phyloP scores from a whole-genome alignment of 2,329 filamentous ascomycete species.

The Talaromyces rugulosus region DNA sequence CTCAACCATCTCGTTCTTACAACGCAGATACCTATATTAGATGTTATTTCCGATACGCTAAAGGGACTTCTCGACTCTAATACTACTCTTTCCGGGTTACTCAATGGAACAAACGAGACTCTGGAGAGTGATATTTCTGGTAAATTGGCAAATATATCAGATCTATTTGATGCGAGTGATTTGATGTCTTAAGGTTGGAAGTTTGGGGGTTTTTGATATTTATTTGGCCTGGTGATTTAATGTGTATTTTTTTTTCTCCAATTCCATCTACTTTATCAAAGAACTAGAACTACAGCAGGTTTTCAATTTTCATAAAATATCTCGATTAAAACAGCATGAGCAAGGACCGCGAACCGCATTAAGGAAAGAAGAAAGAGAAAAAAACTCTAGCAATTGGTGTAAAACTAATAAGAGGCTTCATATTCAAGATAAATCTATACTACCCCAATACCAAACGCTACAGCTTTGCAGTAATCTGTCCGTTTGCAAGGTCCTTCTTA shows the following conservation, averaged over 20 bases:
- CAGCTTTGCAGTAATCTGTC: constrained; percentile 16
- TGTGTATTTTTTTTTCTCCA: not conserved
- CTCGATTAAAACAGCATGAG: no score
- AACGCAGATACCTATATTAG: constrained; percentile 36
- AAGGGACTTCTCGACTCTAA: constrained; percentile 16
- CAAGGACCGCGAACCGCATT: not conserved
- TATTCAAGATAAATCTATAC: not conserved
- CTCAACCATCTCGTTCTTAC: constrained; percentile 38
- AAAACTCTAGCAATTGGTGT: not conserved
- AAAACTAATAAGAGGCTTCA: not conserved
- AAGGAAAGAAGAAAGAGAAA: not conserved
- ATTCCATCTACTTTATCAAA: not conserved
- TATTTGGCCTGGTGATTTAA: not conserved
- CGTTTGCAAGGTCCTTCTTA: constrained; percentile 36
- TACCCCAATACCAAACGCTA: not conserved
- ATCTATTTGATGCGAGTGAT: not conserved
- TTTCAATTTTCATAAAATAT: not conserved
- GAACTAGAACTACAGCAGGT: not conserved
- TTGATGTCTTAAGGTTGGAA: not conserved
- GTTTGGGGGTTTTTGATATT: not conserved
- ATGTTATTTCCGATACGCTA: constrained; percentile 31
- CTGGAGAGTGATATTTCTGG: not conserved
- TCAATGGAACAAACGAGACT: not conserved
- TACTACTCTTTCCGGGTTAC: not conserved
- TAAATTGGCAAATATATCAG: not conserved